Percentiles rank a stretch among this genome's conserved stretches.
Conservation (phyloP, 805 yeast species). For the Candida palmyrensis region DNA sequence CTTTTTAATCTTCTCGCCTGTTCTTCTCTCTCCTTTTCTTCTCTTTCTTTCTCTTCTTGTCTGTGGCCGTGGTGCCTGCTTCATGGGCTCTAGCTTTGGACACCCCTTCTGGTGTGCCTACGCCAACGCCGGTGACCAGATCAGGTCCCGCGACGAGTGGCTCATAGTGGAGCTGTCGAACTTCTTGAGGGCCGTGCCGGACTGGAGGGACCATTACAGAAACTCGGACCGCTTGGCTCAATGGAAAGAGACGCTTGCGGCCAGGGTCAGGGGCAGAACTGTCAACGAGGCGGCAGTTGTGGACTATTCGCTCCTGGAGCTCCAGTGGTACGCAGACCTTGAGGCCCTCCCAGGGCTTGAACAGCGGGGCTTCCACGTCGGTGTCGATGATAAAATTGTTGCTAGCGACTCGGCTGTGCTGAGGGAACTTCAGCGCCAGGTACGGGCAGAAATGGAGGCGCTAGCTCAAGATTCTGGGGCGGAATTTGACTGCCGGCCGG, state of each 20-base stretch:
- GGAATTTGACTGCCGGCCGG: slow-evolving; percentile 33
- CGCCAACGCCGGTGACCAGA: background rate
- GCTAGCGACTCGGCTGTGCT: slow-evolving; percentile 14
- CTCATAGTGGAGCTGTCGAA: slow-evolving; percentile 11
- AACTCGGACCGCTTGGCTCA: slow-evolving; percentile 15
- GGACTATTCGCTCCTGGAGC: slow-evolving; percentile 10
- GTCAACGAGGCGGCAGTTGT: slow-evolving; percentile 8
- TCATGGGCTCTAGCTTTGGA: too few relatives aligned
- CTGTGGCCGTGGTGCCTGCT: too few relatives aligned
- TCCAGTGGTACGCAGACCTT: slow-evolving; percentile 10
- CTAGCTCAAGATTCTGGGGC: slow-evolving; percentile 9
- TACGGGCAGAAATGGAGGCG: slow-evolving; percentile 8
- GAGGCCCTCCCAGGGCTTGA: slow-evolving; percentile 7
- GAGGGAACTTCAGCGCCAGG: slow-evolving; percentile 5
- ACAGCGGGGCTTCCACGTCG: slow-evolving; percentile 11
- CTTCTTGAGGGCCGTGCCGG: slow-evolving; percentile 18
- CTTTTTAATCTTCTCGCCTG: background rate
- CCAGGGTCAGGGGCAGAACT: slow-evolving; percentile 2
- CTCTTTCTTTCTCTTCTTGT: background rate
- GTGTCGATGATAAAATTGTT: slow-evolving; percentile 16
- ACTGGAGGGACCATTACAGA: slow-evolving; percentile 21
- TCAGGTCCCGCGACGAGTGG: slow-evolving; percentile 10
- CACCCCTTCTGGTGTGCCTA: slow-evolving; percentile 4
- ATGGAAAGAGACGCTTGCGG: slow-evolving; percentile 21
- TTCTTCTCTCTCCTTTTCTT: background rate